Conservation (phyloP, 164 flowering plant species). For the Chimonanthus salicifolius region DNA sequence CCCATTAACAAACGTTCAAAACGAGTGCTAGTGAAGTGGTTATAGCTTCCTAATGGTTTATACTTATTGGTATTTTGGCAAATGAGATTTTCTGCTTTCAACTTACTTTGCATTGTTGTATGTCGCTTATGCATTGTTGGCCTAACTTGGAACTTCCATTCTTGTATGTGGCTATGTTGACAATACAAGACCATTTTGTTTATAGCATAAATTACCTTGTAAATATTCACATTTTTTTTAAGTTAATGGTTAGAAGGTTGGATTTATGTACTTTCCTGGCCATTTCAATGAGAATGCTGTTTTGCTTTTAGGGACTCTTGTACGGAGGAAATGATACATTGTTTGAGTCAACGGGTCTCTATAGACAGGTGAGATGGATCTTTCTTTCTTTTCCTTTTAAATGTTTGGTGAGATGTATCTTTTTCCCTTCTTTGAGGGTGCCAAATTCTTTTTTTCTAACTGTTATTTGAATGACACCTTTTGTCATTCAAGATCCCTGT, state of each 20-base stretch:
- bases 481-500: too few relatives aligned
- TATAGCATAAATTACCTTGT: background rate
- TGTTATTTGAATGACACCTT: too few relatives aligned
- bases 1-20: too few relatives aligned
- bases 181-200: background rate
- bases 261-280: background rate
- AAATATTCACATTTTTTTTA: background rate
- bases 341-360: conserved; percentile 83
- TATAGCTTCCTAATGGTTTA: too few relatives aligned
- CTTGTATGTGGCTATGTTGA: background rate
- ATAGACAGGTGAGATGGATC: conserved; percentile 36
- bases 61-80: too few relatives aligned
- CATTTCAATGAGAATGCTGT: background rate
- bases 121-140: too few relatives aligned
- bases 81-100: too few relatives aligned
- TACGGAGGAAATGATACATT: conserved; percentile 65
- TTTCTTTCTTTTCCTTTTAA: background rate
- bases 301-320: conserved; percentile 67
- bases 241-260: background rate
- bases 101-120: too few relatives aligned
- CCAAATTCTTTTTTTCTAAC: too few relatives aligned
- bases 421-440: too few relatives aligned
- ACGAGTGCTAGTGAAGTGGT: too few relatives aligned
- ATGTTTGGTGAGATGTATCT: too few relatives aligned
- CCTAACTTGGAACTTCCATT: background rate